Evolutionary conservation across 768 basidiomycete genomes (phyloP).

Genomic region (Mycena epipterygia): DNA sequence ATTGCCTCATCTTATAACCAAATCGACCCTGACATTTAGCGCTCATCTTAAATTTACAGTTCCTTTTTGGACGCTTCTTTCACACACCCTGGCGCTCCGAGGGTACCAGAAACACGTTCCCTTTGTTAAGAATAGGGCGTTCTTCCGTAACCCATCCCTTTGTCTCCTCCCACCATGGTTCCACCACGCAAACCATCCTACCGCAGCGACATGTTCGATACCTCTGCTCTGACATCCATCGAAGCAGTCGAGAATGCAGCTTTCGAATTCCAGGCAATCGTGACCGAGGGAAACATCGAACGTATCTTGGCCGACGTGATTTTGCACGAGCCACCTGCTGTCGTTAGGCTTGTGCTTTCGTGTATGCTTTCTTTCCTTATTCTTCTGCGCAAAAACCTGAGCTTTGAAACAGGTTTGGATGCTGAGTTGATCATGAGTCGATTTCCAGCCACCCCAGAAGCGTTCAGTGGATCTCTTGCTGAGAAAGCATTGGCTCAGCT

Average conservation of each 20-base stretch:
- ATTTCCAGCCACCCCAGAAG: slow-evolving; percentile 26
- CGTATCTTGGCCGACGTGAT: slow-evolving; percentile 41
- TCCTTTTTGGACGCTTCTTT: background rate
- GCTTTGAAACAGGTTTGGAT: slow-evolving; percentile 2
- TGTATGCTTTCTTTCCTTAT: slow-evolving; percentile 1
- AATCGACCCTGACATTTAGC: slow-evolving; percentile 9
- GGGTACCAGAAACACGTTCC: slow-evolving; percentile 18
- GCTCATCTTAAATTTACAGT: background rate
- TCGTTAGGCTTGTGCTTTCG: slow-evolving; percentile 29
- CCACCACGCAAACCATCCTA: slow-evolving; percentile 39
- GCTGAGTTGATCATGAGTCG: slow-evolving; percentile 8
- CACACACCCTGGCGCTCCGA: slow-evolving; percentile 16
- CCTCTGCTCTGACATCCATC: slow-evolving; percentile 28
- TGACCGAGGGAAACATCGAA: slow-evolving; percentile 40
- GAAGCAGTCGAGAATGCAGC: slow-evolving; percentile 39
- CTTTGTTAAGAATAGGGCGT: slow-evolving; percentile 25
- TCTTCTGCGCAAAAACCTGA: background rate
- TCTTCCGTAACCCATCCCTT: slow-evolving; percentile 13
- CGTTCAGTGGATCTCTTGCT: slow-evolving; percentile 13
- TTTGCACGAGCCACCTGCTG: slow-evolving; percentile 31
- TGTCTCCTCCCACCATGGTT: slow-evolving; percentile 35
- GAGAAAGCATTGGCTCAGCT: slow-evolving; percentile 13
- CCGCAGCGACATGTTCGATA: slow-evolving; percentile 38
- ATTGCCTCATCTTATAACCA: background rate
- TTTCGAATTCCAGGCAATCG: slow-evolving; percentile 37